These are phyloP conservation scores for Tylopilus subfusipes DNA, from an alignment of 768 basidiomycete species.

Conservation along the genomic window DNA sequence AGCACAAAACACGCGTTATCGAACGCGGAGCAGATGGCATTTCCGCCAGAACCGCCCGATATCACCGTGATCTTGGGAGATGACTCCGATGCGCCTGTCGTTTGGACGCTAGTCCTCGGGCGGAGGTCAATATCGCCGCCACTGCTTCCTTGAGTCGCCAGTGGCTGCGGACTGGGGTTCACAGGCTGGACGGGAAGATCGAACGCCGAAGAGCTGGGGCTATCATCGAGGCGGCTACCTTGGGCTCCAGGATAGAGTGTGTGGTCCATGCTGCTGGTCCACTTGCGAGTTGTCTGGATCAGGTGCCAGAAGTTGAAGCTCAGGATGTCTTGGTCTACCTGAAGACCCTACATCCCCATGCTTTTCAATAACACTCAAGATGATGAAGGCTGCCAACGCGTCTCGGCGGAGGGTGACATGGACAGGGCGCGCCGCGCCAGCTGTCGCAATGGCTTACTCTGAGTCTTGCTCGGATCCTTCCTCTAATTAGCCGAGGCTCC, in stretches of 20 bases:
- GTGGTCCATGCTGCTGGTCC: constrained; percentile 12
- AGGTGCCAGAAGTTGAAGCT: too few relatives aligned
- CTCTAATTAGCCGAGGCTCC: not conserved
- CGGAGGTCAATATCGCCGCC: constrained; percentile 1
- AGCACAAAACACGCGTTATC: constrained; percentile 74
- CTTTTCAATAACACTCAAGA: too few relatives aligned
- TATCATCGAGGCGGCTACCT: constrained; percentile 29
- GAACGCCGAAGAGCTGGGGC: constrained; percentile 72
- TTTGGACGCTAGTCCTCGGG: not conserved
- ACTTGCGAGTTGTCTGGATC: not conserved
- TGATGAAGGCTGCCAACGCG: too few relatives aligned
- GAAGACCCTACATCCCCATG: too few relatives aligned
- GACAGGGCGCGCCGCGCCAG: too few relatives aligned
- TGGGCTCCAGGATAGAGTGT: constrained; percentile 8
- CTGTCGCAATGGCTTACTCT: too few relatives aligned
- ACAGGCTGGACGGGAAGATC: constrained; percentile 56
- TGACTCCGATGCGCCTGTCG: constrained; percentile 3
- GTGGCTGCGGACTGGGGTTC: constrained; percentile 19
- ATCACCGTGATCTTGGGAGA: constrained; percentile 64
- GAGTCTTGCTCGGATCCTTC: too few relatives aligned
- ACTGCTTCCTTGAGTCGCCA: constrained; percentile 12
- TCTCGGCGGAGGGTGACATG: too few relatives aligned
- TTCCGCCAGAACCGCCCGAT: constrained; percentile 94
- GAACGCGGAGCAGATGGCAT: constrained; percentile 86
- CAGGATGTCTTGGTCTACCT: too few relatives aligned